Base-by-base conservation (phyloP, 1,284 basidiomycete species). In the Ceratobasidium theobromae region DNA sequence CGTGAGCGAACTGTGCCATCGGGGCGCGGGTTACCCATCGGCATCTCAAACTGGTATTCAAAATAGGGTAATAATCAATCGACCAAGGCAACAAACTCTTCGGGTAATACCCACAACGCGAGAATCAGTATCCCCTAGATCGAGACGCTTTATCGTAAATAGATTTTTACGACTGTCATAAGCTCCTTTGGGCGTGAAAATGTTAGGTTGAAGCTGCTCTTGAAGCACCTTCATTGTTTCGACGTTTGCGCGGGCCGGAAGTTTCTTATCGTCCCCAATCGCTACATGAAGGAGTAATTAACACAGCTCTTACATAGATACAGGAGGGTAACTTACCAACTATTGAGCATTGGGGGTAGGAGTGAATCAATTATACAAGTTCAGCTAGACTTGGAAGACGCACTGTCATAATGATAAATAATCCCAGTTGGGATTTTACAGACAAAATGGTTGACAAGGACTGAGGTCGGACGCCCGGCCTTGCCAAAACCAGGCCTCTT, bases 401-500 rank as follows among this genome's bases (percentile, higher is more conserved):
- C 40, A 69, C 68, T 65, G 40, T 69, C 68, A 23, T 69, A 69
- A 33, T 69, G 68, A 45, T 69, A 54, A 25, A 66, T 67, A 9
- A 33, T 69, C 25, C 65, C 55, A 33, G 41, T 62, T 12, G 66
- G 57, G 25, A 62, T 40, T 25, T 48, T 66, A 23, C 68, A 55
- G 21, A 33, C 35, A 38, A 70, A 71, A 14, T 70, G 67, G 43
- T 71, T 71, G 5, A 64, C 60, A 30, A 72, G 76, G n/a, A 91
- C 83, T 9, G 75, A 75, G 5, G 85, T 73, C 3, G 74, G 69
- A 41, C 75, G 78, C 4, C 89, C 89, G 6, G 79, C 77, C 1
- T 77, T 79, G 23, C 87, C 89, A 71, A 82, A 86, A 32, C 79
- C 81, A 43, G 85, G 81, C 30, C 89, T 79, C 70, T 80, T 84